Percentiles rank a stretch among this genome's conserved stretches.
Evolutionary conservation across 2,329 filamentous ascomycete species (phyloP).

Genomic region (Calonectria ilicicola): DNA sequence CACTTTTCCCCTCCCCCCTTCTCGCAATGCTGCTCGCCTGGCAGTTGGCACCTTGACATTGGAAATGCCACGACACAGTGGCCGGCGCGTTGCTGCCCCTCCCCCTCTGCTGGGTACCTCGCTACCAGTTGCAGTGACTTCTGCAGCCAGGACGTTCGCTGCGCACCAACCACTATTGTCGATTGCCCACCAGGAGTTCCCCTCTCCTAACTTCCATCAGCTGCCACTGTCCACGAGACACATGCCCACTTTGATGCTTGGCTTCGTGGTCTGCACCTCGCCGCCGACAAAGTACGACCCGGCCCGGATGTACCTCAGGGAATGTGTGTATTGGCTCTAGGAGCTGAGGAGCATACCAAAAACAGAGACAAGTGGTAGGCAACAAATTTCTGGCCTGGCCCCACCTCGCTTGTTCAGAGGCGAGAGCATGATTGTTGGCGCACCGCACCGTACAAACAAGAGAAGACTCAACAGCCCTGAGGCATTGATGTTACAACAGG

Average conservation of each 20-base stretch:
- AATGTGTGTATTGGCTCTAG: neutral
- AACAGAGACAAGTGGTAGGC: neutral
- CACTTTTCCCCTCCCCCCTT: slow-evolving; percentile 7
- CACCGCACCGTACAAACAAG: neutral
- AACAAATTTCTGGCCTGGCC: slow-evolving; percentile 10
- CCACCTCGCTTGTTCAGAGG: slow-evolving; percentile 5
- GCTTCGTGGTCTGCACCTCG: slow-evolving; percentile 6
- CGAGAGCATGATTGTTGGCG: neutral
- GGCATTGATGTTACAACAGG: slow-evolving; percentile 7
- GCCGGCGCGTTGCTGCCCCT: neutral
- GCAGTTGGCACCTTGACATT: neutral
- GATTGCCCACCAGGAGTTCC: neutral
- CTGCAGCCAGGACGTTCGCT: neutral
- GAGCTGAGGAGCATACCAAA: slow-evolving; percentile 19
- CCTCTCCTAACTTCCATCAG: slow-evolving; percentile 7
- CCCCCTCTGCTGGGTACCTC: neutral
- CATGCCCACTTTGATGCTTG: slow-evolving; percentile 24
- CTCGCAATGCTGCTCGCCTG: neutral
- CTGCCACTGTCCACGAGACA: slow-evolving; percentile 16
- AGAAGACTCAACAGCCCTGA: slow-evolving; percentile 10
- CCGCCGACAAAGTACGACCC: neutral
- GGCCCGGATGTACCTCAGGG: neutral
- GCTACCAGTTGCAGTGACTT: neutral
- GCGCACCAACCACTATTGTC: neutral
- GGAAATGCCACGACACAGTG: slow-evolving; percentile 17